Evolutionary conservation across 805 yeast species (phyloP).

Genomic region (Myxozyma nipponensis): DNA sequence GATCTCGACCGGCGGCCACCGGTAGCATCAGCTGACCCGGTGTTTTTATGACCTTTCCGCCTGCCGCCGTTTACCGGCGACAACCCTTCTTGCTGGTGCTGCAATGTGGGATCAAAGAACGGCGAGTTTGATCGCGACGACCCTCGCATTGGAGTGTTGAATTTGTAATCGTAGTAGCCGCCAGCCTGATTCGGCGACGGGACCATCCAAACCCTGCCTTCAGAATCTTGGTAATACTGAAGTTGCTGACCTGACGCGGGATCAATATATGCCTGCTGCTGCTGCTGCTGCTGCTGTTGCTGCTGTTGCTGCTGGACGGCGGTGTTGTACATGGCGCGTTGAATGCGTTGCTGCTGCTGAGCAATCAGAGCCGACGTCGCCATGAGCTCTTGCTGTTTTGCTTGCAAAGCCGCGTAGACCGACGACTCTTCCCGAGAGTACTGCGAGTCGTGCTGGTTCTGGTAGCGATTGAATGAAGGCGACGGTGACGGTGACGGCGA

Average conservation of each 20-base stretch:
- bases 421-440: slow-evolving; percentile 25
- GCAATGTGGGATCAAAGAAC: not conserved
- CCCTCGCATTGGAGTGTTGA: not conserved
- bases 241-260: not conserved
- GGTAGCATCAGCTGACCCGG: not conserved
- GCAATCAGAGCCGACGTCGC: slow-evolving; percentile 35
- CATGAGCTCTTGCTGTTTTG: slow-evolving; percentile 36
- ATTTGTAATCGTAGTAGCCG: not conserved
- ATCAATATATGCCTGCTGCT: no score
- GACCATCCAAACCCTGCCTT: slow-evolving; percentile 16
- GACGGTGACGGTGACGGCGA: slow-evolving; percentile 1
- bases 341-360: slow-evolving; percentile 38
- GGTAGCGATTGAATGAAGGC: not conserved
- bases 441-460: slow-evolving; percentile 10
- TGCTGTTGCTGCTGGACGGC: slow-evolving; percentile 25
- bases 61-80: not conserved
- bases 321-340: slow-evolving; percentile 32
- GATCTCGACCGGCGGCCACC: not conserved
- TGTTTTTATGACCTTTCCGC: not conserved
- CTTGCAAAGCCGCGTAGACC: slow-evolving; percentile 35
- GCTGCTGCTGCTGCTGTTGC: slow-evolving; percentile 5
- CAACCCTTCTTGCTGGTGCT: not conserved
- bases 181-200: not conserved
- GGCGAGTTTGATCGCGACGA: slow-evolving; percentile 12
- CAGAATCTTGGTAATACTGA: slow-evolving; percentile 19